Percentiles rank a stretch among this genome's conserved stretches.
These are phyloP conservation scores for Thielaviopsis populi DNA, from an alignment of 2,329 filamentous ascomycete species.

Conservation along the genomic window DNA sequence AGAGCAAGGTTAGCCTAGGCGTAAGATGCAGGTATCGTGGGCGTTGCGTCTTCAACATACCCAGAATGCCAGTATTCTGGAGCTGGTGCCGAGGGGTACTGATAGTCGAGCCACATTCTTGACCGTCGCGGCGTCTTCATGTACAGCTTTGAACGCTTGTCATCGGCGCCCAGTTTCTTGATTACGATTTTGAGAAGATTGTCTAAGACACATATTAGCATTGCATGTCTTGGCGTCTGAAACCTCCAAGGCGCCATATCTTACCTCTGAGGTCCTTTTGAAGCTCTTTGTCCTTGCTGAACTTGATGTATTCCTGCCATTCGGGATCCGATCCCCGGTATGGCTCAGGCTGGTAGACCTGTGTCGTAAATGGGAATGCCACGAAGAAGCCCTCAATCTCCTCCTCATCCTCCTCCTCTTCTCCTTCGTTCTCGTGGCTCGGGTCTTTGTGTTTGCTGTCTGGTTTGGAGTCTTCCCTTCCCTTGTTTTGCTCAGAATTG, in stretches of 20 bases:
- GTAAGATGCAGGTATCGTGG: background rate
- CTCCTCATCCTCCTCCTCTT: constrained; percentile 28
- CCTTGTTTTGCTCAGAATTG: constrained; percentile 21
- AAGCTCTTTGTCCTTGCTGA: constrained; percentile 38
- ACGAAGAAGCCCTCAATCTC: constrained; percentile 38
- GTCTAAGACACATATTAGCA: constrained; percentile 5
- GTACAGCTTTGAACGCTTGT: constrained; percentile 14
- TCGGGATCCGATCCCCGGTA: constrained; percentile 47
- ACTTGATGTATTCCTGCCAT: constrained; percentile 43
- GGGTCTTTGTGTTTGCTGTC: constrained; percentile 25
- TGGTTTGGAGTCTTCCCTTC: constrained; percentile 29
- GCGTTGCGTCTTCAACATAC: background rate
- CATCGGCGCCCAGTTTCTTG: constrained; percentile 12
- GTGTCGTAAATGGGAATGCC: constrained; percentile 45
- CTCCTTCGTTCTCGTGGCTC: constrained; percentile 29
- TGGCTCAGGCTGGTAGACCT: constrained; percentile 31
- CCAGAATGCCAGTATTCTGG: constrained; percentile 14
- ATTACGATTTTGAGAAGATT: constrained; percentile 10
- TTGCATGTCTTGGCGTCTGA: background rate
- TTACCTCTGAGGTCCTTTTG: constrained; percentile 30
- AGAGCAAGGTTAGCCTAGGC: background rate
- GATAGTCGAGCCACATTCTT: constrained; percentile 13
- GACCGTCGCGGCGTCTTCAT: constrained; percentile 11
- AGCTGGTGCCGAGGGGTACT: constrained; percentile 12
- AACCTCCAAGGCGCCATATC: constrained; percentile 16